Base-by-base conservation (phyloP, 2,329 filamentous ascomycete species). In the Botrytis medusae region DNA sequence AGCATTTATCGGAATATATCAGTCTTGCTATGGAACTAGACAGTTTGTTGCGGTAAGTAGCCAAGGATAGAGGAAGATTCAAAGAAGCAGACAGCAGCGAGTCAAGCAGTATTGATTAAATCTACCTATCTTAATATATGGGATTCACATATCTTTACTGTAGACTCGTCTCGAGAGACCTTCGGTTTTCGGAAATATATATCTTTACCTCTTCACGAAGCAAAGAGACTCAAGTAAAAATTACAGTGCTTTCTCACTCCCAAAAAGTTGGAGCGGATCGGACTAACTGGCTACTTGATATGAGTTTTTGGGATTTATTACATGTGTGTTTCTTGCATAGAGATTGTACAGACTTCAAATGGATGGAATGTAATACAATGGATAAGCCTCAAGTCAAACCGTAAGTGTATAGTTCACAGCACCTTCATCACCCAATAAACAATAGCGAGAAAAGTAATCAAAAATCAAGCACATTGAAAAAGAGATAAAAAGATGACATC, bases 381-480 rank as follows among this genome's bases (percentile, higher is more conserved):
- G 9, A 4, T 48, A 1, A 4, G 12, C 5, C 25, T 5, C 22
- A 2, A 12, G 1, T 0, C 0, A 48, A 12, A 25, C 25, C 0
- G 5, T 22, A 0, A 48, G 22, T 25, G 8, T 12, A 48, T 48
- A 22, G 4, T 12, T 22, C 46, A 10, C 46, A 25, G 46, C 46
- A 51, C 10, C 4, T 51, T 25, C 46, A n/a, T 51, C 46, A 3
- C 46, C 10, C 22, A n/a, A 25, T 12, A 4, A 51, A 51, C 10
- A 0, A 25, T 12, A 51, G 22, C 10, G 0, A 25, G 46, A 25
- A 51, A 51, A 51, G 9, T 25, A 10, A 51, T n/a, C 10, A 25
- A 51, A 22, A 16, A 57, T 29, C 16, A 57, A 57, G n/a, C 14
- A 57, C 51, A 18, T 32, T 57, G 14, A 9, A 57, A 14, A 29